Base-by-base conservation (phyloP, 1,139 yeast genomes). In the Scheffersomyces cryptocercus region DNA sequence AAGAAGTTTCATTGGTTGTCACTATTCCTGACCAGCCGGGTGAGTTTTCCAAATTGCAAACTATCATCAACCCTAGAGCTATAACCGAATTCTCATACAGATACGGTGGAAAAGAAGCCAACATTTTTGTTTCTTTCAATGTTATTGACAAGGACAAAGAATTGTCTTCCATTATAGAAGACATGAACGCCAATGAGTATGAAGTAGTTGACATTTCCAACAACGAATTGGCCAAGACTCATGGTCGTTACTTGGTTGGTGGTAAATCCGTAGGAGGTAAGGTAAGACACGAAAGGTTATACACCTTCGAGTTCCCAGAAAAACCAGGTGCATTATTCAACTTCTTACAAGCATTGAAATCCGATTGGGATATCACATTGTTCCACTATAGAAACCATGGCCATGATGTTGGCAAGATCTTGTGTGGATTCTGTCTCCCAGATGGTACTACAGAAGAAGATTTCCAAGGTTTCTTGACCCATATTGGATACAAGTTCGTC, bases 321-420 rank as follows among this genome's bases (percentile, higher is more conserved):
- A 84, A 95, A 57, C 98, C 98, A 1, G 96, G 97, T 36, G 98
- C 99, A 0, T 75, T 93, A 56, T 81, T 85, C 41, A 85, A 80
- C 47, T 93, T 93, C 67, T 76, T 93, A 56, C 78, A 77, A 37
- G 78, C 85, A 13, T 68, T 93, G 59, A 81, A 85, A 58, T 75
- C 79, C 31, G 82, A 84, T 46, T 93, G 98, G 98, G 93, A 91
- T 61, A 82, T 95, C 47, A 86, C 97, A 3, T 71, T 93, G 55
- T 93, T 93, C 82, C 97, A 93, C 65, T 93, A 93, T 68, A 83
- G 99, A 75, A 91, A 93, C 68, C 95, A 90, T 56, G 99, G 99
- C 29, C 86, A 93, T 44, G 99, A 93, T 63, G 80, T 93, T 39
- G 98, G 96, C 36, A 89, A 89, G 64, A 88, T 93, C 0, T 74